These are phyloP conservation scores for Chaetomium strumarium DNA, from an alignment of 2,329 filamentous ascomycete genomes.

Conservation along the genomic window DNA sequence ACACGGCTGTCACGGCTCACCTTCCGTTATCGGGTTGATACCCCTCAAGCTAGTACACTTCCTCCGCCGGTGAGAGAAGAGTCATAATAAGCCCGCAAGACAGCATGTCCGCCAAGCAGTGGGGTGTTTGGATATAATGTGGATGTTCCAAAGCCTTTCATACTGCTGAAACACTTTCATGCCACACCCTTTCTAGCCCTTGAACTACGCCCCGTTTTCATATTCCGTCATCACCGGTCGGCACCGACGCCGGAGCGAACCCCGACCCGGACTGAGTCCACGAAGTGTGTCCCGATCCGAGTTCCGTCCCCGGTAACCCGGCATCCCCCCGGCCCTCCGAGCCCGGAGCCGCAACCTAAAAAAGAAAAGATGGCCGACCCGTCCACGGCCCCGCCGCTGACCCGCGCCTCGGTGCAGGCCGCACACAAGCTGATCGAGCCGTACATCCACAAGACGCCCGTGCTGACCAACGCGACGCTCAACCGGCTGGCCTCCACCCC, in stretches of 20 bases:
- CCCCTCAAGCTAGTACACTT: not conserved
- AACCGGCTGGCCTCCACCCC: constrained; percentile 68
- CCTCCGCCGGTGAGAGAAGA: no score
- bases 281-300: not conserved
- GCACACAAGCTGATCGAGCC: constrained; percentile 69
- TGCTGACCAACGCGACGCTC: constrained; percentile 73
- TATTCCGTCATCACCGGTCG: not conserved
- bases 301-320: not conserved
- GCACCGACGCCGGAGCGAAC: not conserved
- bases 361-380: constrained; percentile 45
- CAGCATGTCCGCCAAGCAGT: no score
- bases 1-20: constrained; percentile 1
- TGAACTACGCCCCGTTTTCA: not conserved
- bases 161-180: no score
- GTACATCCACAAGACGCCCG: constrained; percentile 76
- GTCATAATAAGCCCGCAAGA: no score
- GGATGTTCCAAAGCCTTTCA: not conserved
- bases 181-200: not conserved
- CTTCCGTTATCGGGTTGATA: constrained; percentile 16
- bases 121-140: not conserved
- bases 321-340: not conserved
- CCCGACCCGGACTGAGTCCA: not conserved
- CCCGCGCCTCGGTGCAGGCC: constrained; percentile 61
- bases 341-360: not conserved
- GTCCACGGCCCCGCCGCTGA: constrained; percentile 57